Percentiles rank a stretch among this genome's conserved stretches.
These are phyloP conservation scores for Botrytis medusae DNA, from an alignment of 2,329 filamentous ascomycete genomes.

Conservation along the genomic window DNA sequence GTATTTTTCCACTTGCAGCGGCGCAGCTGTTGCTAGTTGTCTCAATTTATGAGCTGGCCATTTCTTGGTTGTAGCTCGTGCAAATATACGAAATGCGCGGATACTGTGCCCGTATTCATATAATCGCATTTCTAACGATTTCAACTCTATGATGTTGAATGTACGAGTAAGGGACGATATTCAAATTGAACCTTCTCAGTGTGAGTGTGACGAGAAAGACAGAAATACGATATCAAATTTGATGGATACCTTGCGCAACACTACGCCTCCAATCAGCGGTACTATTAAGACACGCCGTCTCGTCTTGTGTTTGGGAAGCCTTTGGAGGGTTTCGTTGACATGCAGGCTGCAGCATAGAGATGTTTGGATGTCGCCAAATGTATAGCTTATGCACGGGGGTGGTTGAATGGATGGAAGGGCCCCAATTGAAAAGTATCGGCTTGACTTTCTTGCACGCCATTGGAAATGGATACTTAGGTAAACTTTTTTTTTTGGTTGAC, in stretches of 20 bases:
- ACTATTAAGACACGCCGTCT: neutral
- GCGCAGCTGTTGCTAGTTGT: neutral
- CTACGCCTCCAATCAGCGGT: neutral
- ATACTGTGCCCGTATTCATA: neutral
- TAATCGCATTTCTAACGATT: neutral
- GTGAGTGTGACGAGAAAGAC: neutral
- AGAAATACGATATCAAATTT: neutral
- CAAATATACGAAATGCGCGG: neutral
- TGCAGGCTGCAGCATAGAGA: neutral
- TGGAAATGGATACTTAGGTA: neutral
- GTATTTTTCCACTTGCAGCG: constrained; percentile 28
- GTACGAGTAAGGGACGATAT: neutral
- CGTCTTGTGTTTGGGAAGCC: neutral
- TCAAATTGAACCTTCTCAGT: neutral
- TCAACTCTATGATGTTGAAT: neutral
- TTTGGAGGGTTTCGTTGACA: neutral
- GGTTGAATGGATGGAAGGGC: neutral
- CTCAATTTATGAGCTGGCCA: constrained; percentile 3
- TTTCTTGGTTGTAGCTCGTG: constrained; percentile 2
- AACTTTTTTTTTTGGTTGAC: neutral
- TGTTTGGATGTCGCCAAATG: neutral
- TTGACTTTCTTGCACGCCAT: neutral
- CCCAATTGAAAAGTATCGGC: neutral
- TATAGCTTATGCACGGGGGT: neutral
- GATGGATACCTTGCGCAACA: neutral